Evolutionary conservation across 352 stramenopile species (phyloP), one percentile per base, ranked within the genome.

Genomic region (Globisporangium cystogenes): DNA sequence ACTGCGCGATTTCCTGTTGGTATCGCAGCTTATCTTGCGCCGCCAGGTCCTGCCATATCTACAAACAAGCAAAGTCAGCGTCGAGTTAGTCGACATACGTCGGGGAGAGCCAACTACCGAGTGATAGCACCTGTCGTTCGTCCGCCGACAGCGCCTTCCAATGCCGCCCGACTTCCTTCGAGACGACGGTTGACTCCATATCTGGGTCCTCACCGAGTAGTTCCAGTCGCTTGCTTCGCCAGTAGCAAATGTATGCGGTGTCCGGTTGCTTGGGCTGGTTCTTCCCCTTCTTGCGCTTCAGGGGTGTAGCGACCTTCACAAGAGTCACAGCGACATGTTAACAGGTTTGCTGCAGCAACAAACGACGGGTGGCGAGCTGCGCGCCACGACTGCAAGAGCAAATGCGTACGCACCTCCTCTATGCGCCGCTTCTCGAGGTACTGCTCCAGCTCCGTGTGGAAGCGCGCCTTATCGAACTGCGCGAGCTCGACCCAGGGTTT

Each of bases 221-320:
- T 18, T 74, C 58, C 21, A 52, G 57, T 4, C 76, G 64, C 33
- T 57, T 67, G 35, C 64, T 68, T 49, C 76, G 81, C 71, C 71
- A 87, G 50, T 82, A 87, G 56, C 67, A 87, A 47, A 78, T 85
- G 46, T 87, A 87, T 3, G 76, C 71, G 16, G 76, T 83, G 46
- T 87, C 73, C 5, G 73, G 73, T 37, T 75, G 73, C 12, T 72
- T 71, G 15, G 73, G 73, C 33, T 81, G 59, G 48, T 71, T 72
- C 18, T 56, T 45, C 14, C 62, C 48, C 50, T 82, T 81, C 55
- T 64, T 68, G 16, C 65, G 64, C 55, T 70, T 74, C 31, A 52
- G 48, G 6, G 62, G 59, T n/a, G 58, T 29, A 23, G n/a, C 35
- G 7, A 56, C 27, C 43, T 48, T 4, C 16, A 42, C 29, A n/a